Evolutionary conservation across 768 basidiomycete species (phyloP), one percentile per base, ranked within the genome.

Genomic region (Suillus weaverae): DNA sequence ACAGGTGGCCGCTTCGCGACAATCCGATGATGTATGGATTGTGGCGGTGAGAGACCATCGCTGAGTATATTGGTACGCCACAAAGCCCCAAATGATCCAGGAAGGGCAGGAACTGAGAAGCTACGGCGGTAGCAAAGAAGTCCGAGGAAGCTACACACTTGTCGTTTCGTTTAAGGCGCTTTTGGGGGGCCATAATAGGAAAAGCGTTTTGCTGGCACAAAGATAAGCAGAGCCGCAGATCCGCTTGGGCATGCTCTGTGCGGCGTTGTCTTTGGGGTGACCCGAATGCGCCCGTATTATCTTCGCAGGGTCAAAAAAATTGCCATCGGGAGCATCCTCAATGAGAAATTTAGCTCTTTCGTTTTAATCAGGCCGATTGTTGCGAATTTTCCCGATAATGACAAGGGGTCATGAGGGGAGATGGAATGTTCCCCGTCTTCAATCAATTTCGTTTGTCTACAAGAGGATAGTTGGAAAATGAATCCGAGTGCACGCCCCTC

Each of bases 91-190:
- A 63, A 67, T 55, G 66, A 64, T 55, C 53, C 56, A 66, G 67
- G 65, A 66, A 64, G 64, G 63, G 67, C 61, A 64, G 66, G 66
- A 61, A 65, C 67, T 59, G 39, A 71, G 76, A 76, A 75, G 76
- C 65, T 67, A 75, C 76, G 74, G 74, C 72, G 68, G 74, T 75
- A 76, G 69, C 46, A 61, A 63, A 70, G 48, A 75, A 77, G 74
- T 77, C 74, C 74, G 74, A 77, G 72, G 75, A 70, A 74, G 71
- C 68, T 64, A 68, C 69, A 53, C 62, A 68, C 68, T 71, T 67
- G 10, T 39, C 6, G 22, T 26, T 16, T 39, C 6, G 22, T 26
- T 16, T 26, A 36, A n/a, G 22, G 36, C 36, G 55, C 57, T 20
- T 41, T 59, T 41, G 38, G 41, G 26, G 38, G 38, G 30, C 38